Evolutionary conservation across 768 basidiomycete genomes (phyloP), one percentile per base, ranked within the genome.

Genomic region (Leccinum sublutescens): DNA sequence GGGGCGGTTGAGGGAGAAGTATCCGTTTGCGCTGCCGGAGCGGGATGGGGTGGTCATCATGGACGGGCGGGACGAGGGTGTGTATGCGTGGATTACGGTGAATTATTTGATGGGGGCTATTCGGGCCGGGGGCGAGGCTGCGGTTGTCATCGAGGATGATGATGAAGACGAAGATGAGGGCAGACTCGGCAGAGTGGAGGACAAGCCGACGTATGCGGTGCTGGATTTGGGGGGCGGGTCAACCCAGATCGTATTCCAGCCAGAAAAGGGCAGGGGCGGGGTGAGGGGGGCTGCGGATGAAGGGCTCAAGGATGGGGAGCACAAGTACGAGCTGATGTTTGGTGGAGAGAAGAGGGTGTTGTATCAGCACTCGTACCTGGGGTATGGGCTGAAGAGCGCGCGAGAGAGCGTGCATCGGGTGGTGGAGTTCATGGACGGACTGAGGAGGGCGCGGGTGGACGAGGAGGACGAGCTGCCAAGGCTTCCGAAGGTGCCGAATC

Each of bases 51-150:
- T 96, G 34, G 84, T 82, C 45, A 87, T 98, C 62, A 95, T 98
- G 95, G 95, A 97, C 63, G 95, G 95, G 7, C 83, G 86, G 64
- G 95, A 98, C 70, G 96, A 98, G 74, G 96, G 93, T 33, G 93
- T 98, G n/a, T 98, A 91, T 71, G 94, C 96, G 29, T 98, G 96
- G 95, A 93, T 98, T 64, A 97, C 96, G 17, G 93, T 91, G 59
- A 98, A 98, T 75, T 98, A 97, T 75, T 80, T 98, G 51, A 77
- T 96, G 47, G 81, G 82, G 54, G 85, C 88, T 40, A 85, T 97
- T 68, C 82, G 85, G 15, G 77, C 80, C 52, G 74, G 81, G 17
- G 75, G 77, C 2, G 62, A 69, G 54, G 74, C 77, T 29, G 79
- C 78, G 19, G 43, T 19, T 19, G 5, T 4, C 19, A 19, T 45